Base-by-base conservation (phyloP, 805 yeast genomes). In the Suhomyces sp. region DNA sequence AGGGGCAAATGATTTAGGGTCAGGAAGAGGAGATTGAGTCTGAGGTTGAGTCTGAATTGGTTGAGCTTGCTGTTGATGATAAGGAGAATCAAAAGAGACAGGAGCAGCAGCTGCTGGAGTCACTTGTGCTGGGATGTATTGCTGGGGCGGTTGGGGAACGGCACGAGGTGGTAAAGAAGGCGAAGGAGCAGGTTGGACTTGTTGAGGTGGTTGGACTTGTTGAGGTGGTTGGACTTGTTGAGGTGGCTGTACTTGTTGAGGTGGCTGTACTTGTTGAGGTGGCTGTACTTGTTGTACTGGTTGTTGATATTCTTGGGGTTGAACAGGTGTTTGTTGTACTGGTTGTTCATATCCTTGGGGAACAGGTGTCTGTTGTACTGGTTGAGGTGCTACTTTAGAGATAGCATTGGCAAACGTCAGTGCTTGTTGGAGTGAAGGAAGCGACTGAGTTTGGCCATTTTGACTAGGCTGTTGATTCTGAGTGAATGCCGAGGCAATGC, bases 1-100 rank as follows among this genome's bases (percentile, higher is more conserved):
- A 5, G 79, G 77, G 0, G 76, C 70, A 57, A 76, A 71, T 35
- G 64, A 54, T 6, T 65, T 57, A 2, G 75, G 68, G 49, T 74
- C 78, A 1, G 73, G 72, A 4, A 67, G 58, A 13, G 44, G 44
- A 21, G 25, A 12, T 24, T 39, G 43, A 19, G 24, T 5, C 24
- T 4, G 20, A 20, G 21, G 5, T 39, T 13, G 43, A 6, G 43
- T 9, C 6, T 5, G 22, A 43, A 43, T 24, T 12, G 13, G n/a
- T 7, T 21, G 43, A 10, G 37, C n/a, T 31, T 5, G 53, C 25
- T 22, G 48, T 15, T 24, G 46, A 41, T 33, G 43, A 44, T 40
- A 46, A n/a, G 50, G 50, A 8, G 50, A 41, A n/a, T 41, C 46
- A 31, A 24, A 48, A 20, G 43, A 29, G 15, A 48, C 39, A 5